These are phyloP conservation scores for Lachancea thermotolerans DNA, from an alignment of 805 yeast genomes.

Conservation along the genomic window DNA sequence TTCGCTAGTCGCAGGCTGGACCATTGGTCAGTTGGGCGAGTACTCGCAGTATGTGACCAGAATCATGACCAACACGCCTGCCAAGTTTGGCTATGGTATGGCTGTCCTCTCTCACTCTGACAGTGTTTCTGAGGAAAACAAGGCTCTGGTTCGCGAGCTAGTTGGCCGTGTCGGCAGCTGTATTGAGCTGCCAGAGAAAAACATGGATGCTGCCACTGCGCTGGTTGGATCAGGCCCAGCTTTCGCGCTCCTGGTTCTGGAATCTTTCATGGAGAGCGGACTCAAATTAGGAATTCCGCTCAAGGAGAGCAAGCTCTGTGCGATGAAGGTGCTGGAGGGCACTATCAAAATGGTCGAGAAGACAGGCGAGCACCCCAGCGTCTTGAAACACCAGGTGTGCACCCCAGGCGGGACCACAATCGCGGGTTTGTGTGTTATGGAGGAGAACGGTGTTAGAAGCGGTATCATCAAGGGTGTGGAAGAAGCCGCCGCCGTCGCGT, in stretches of 20 bases:
- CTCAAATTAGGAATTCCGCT: slow-evolving; percentile 89
- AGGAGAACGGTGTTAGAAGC: slow-evolving; percentile 81
- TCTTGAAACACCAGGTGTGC: slow-evolving; percentile 77
- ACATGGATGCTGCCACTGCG: slow-evolving; percentile 95
- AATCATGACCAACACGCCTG: slow-evolving; percentile 98
- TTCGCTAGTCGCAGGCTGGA: slow-evolving; percentile 89
- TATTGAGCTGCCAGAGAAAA: slow-evolving; percentile 69
- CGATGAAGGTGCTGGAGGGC: slow-evolving; percentile 91
- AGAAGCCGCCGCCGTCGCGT: slow-evolving; percentile 83
- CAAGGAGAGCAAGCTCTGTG: slow-evolving; percentile 74
- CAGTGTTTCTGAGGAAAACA: slow-evolving; percentile 39
- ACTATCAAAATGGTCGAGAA: slow-evolving; percentile 83
- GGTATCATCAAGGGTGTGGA: slow-evolving; percentile 84
- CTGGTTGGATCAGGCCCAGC: slow-evolving; percentile 97
- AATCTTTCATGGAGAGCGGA: slow-evolving; percentile 90
- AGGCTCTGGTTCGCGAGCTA: slow-evolving; percentile 33
- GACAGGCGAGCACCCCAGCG: slow-evolving; percentile 84
- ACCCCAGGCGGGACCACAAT: slow-evolving; percentile 99
- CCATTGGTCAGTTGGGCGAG: slow-evolving; percentile 56
- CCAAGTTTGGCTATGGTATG: slow-evolving; percentile 86
- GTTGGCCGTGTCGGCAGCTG: slow-evolving; percentile 60
- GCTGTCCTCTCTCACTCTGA: slow-evolving; percentile 79
- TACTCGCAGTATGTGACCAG: slow-evolving; percentile 60
- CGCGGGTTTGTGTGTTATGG: slow-evolving; percentile 89
- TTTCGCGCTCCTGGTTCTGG: slow-evolving; percentile 80